Evolutionary conservation across 2,329 filamentous ascomycete species (phyloP).

Genomic region (Epichloe elymi): DNA sequence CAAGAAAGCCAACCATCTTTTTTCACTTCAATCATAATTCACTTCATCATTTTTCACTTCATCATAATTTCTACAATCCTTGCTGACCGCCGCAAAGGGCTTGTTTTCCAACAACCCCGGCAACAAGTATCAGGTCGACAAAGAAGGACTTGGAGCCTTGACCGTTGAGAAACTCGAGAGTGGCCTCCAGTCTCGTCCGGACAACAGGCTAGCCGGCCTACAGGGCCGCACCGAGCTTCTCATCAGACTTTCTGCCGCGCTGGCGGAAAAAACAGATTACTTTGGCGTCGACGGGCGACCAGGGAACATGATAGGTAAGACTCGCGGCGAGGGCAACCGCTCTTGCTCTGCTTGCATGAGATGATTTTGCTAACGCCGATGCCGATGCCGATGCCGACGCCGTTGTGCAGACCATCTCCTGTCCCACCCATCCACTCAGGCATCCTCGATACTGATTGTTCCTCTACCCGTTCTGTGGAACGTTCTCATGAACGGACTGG

Average conservation of each 20-base stretch:
- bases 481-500: slow-evolving; percentile 75
- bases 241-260: slow-evolving; percentile 58
- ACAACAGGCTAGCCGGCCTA: slow-evolving; percentile 72
- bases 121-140: slow-evolving; percentile 85
- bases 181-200: slow-evolving; percentile 71
- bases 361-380: background rate
- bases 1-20: background rate
- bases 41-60: background rate
- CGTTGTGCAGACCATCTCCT: slow-evolving; percentile 60
- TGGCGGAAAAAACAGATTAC: slow-evolving; percentile 63
- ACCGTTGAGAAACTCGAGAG: slow-evolving; percentile 63
- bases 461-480: slow-evolving; percentile 81
- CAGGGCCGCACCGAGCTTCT: slow-evolving; percentile 75
- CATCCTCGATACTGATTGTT: slow-evolving; percentile 77
- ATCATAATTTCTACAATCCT: background rate
- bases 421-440: slow-evolving; percentile 78
- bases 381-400: slow-evolving; percentile 26
- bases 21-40: background rate
- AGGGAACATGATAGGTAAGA: slow-evolving; percentile 82
- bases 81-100: slow-evolving; percentile 33
- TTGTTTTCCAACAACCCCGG: slow-evolving; percentile 70
- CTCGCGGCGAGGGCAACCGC: too few relatives aligned
- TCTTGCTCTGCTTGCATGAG: background rate
- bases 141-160: slow-evolving; percentile 59
- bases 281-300: slow-evolving; percentile 78